Percentiles rank a stretch among this genome's conserved stretches.
Conservation (phyloP, 805 yeast species). For the Starmerella potacharoeniae region DNA sequence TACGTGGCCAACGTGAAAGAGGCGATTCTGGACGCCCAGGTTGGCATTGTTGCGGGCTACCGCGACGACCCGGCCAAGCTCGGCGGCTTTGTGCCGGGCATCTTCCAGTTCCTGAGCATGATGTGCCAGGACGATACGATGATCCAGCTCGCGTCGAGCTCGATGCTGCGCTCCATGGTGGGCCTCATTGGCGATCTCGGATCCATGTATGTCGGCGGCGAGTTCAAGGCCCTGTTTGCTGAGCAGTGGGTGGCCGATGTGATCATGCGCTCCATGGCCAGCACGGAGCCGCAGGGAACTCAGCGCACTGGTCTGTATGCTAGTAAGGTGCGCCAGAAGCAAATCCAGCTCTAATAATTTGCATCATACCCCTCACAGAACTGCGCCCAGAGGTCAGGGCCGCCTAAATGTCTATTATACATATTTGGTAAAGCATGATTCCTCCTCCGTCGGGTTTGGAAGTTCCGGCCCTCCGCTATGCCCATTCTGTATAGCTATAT, state of each 20-base stretch:
- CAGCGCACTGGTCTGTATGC: slow-evolving; percentile 97
- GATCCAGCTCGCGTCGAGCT: slow-evolving; percentile 41
- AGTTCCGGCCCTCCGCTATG: no score
- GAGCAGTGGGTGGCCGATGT: slow-evolving; percentile 73
- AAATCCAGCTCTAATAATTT: slow-evolving; percentile 28
- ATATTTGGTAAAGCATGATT: background rate
- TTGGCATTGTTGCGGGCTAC: slow-evolving; percentile 89
- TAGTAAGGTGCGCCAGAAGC: slow-evolving; percentile 55
- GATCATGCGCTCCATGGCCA: slow-evolving; percentile 61
- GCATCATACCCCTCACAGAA: background rate
- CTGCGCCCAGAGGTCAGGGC: background rate
- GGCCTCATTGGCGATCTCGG: slow-evolving; percentile 92
- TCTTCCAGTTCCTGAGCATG: slow-evolving; percentile 55
- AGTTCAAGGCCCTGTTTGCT: slow-evolving; percentile 50
- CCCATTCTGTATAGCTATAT: no score
- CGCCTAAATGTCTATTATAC: background rate
- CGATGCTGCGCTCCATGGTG: slow-evolving; percentile 69
- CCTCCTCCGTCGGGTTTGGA: background rate
- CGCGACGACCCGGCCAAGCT: slow-evolving; percentile 55
- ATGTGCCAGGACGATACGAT: slow-evolving; percentile 51
- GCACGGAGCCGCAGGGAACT: slow-evolving; percentile 51
- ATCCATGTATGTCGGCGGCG: slow-evolving; percentile 70
- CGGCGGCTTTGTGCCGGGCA: slow-evolving; percentile 51
- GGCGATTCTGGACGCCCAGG: slow-evolving; percentile 89
- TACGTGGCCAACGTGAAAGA: slow-evolving; percentile 63